Conservation (phyloP, 805 yeast genomes). For the Teunomyces panamensis region DNA sequence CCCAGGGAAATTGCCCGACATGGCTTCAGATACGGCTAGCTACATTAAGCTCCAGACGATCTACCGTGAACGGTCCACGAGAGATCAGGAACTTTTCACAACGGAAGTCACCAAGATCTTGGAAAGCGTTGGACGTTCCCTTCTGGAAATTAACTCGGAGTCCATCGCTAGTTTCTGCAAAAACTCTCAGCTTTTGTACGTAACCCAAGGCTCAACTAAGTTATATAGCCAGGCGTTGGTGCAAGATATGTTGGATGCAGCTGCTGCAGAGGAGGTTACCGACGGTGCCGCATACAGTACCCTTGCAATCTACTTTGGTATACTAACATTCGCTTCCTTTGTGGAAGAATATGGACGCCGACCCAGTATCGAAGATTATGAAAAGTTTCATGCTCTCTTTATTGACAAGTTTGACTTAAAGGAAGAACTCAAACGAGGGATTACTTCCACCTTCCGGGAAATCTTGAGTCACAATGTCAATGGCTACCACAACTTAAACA, state of each 20-base stretch:
- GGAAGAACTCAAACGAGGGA: constrained; percentile 14
- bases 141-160: constrained; percentile 28
- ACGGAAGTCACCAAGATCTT: constrained; percentile 27
- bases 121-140: constrained; percentile 22
- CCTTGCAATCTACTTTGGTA: constrained; percentile 41
- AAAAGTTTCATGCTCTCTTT: constrained; percentile 18
- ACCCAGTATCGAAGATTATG: constrained; percentile 22
- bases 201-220: constrained; percentile 44
- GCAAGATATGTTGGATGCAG: constrained; percentile 9
- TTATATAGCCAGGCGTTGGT: constrained; percentile 15
- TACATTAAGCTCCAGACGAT: constrained; percentile 58
- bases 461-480: constrained; percentile 36
- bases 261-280: constrained; percentile 11
- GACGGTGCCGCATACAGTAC: constrained; percentile 9
- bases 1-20: constrained; percentile 78
- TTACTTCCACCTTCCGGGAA: constrained; percentile 24
- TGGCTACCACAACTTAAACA: constrained; percentile 56
- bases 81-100: constrained; percentile 45
- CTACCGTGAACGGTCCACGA: constrained; percentile 52
- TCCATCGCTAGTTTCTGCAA: constrained; percentile 54
- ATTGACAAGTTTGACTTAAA: constrained; percentile 8
- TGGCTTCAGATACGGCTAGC: constrained; percentile 71
- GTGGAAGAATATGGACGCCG: constrained; percentile 9
- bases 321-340: constrained; percentile 32
- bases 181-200: constrained; percentile 53